These are phyloP conservation scores for Ettlia oleoabundans DNA, from an alignment of 139 green algal genomes.

Conservation along the genomic window DNA sequence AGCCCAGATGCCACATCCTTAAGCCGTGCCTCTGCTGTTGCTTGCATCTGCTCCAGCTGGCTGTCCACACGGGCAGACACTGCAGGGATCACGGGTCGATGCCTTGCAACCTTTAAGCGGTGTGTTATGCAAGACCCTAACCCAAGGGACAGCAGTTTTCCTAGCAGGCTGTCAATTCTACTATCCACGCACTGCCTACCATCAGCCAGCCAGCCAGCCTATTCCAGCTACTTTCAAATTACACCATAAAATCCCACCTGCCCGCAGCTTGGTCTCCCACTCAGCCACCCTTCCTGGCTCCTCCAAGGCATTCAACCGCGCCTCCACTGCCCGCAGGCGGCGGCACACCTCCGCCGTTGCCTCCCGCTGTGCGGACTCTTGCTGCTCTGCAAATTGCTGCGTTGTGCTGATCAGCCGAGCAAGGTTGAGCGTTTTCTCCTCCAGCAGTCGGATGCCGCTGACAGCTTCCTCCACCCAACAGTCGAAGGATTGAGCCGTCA, in stretches of 20 bases:
- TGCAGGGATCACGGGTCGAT: background rate
- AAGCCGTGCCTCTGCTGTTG: background rate
- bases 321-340: constrained; percentile 26
- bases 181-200: background rate
- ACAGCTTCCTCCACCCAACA: constrained; percentile 38
- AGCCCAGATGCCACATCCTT: background rate
- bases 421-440: constrained; percentile 34
- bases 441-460: background rate
- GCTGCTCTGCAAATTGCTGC: constrained; percentile 45
- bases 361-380: constrained; percentile 12
- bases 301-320: constrained; percentile 6
- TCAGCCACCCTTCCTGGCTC: background rate
- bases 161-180: background rate
- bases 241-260: too few species aligned
- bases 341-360: background rate
- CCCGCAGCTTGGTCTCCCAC: constrained; percentile 5
- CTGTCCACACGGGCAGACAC: constrained; percentile 9
- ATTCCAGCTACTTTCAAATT: too few species aligned
- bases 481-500: constrained; percentile 48
- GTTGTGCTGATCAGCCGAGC: constrained; percentile 33
- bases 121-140: too few species aligned
- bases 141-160: background rate
- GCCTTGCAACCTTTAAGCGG: too few species aligned
- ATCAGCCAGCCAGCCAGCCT: too few species aligned
- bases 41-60: constrained; percentile 4